Base-by-base conservation (phyloP, 768 basidiomycete species). In the Nevesoporus exiguus region DNA sequence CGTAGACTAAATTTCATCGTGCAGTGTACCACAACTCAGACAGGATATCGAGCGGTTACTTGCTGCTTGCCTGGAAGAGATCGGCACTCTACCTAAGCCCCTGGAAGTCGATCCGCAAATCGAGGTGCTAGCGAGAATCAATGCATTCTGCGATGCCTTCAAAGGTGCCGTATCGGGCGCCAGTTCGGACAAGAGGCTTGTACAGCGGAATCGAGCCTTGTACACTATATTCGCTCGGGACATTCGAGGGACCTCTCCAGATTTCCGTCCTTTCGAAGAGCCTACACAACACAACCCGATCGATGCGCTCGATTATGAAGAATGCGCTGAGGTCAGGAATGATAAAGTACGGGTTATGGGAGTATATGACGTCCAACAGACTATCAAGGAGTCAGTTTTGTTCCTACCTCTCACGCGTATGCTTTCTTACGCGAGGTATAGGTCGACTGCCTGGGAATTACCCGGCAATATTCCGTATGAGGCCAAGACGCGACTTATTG, bases 11-110 rank as follows among this genome's bases (percentile, higher is more conserved):
- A n/a, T n/a, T n/a, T 29, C 27, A 21, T 40, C 52, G 2, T 57
- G 8, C 21, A 86, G 84, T 39, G 67, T 86, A 14, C 83, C 82
- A 3, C 58, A 61, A 17, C 71, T 86, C 7, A 70, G 58, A 25
- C 48, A 59, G 2, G 66, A 75, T 17, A 73, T 82, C 3, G 69
- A 74, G 3, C 59, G 59, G 7, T 71, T 77, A 11, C 73, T 86
- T 3, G 52, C 37, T 2, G 41, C 65, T 24, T 77, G 73, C 52
- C 46, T 57, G 11, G 40, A 60, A 0, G 69, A 76, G 1, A 59
- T 84, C 6, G 55, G 57, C 0, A 37, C 52, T 14, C 74, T 85
- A 5, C 84, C 85, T 0, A 58, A 65, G 0, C 67, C 67, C 0
- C 60, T 74, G 10, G 65, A 63, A 2, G 58, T 56, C 8, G 75